Base-by-base conservation (phyloP, 495 filamentous ascomycete genomes). In the Bombardia bombarda region DNA sequence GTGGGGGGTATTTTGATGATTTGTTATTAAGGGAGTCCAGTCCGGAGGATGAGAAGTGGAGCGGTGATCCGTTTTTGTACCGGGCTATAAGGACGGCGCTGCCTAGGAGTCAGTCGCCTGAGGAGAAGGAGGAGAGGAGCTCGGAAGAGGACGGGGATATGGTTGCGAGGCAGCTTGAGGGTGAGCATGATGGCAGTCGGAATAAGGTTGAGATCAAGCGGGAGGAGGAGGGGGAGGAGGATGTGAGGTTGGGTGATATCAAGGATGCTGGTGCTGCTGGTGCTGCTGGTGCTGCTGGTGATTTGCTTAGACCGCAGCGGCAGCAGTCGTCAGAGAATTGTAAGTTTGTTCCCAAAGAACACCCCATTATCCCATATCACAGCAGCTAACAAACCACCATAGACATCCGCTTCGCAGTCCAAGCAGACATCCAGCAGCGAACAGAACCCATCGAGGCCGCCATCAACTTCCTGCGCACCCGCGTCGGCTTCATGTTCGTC, bases 391-490 rank as follows among this genome's bases (percentile, higher is more conserved):
- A 41, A 36, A 16, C 12, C 21, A 26, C 16, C 20, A 18, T 60
- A 93, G 88, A 90, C 63, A 83, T 95, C 47, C 86, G 89, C 46
- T 90, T 95, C 53, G 81, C 84, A 25, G 68, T 90, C 32, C 75
- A 84, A 45, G 84, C 87, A 48, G 89, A 95, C 67, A 84, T 93
- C 17, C 84, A 87, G 50, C 87, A 94, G 53, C 77, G 85, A 23
- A 84, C 82, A 38, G 87, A 93, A 58, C 86, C 86, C 22, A 82
- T 94, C 48, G 85, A 90, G 51, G 78, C 80, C 19, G 72, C 76
- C n/a, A 70, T 86, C 45, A 70, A 62, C 43, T 83, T 79, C 47
- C 25, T 89, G 41, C 79, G 76, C 39, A 70, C 57, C 22, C 72
- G 67, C 44, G 63, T 80, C 38, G 66, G 77, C 40, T 46, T 63